Evolutionary conservation across 2,329 filamentous ascomycete species (phyloP).

Genomic region (Colletotrichum nymphaeae): DNA sequence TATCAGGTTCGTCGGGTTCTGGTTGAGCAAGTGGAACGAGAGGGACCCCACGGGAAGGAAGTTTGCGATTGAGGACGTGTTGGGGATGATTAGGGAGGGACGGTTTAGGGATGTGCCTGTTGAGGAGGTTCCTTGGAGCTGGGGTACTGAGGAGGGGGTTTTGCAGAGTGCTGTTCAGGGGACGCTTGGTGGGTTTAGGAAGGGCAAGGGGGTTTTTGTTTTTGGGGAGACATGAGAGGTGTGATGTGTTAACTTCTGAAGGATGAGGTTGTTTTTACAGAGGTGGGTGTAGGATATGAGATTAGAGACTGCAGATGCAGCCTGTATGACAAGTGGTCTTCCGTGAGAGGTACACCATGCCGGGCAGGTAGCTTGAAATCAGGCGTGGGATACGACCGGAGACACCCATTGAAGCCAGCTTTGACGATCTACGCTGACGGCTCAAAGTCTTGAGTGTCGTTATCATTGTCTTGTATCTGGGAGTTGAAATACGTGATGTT

Average conservation of each 20-base stretch:
- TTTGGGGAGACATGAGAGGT: conserved; percentile 69
- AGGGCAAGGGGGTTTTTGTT: conserved; percentile 90
- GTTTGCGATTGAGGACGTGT: conserved; percentile 85
- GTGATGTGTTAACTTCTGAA: neutral
- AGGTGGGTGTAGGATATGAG: conserved; percentile 8
- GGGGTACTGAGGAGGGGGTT: conserved; percentile 78
- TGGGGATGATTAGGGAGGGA: conserved; percentile 78
- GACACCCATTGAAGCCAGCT: neutral
- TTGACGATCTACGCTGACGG: neutral
- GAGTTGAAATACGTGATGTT: neutral
- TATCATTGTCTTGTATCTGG: neutral
- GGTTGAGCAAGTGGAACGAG: conserved; percentile 92
- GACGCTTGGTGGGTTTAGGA: conserved; percentile 84
- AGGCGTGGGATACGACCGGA: neutral
- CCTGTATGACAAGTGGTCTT: neutral
- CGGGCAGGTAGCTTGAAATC: neutral
- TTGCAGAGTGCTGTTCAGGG: conserved; percentile 82
- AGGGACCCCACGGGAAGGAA: conserved; percentile 78
- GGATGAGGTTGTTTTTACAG: neutral
- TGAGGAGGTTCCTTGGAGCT: conserved; percentile 85
- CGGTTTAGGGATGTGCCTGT: conserved; percentile 87
- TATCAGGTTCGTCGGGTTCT: conserved; percentile 90
- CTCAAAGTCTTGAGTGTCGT: neutral
- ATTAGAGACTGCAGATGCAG: neutral
- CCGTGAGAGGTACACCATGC: neutral